Evolutionary conservation across 345 rosid species (phyloP).

Genomic region (Pistacia atlantica): DNA sequence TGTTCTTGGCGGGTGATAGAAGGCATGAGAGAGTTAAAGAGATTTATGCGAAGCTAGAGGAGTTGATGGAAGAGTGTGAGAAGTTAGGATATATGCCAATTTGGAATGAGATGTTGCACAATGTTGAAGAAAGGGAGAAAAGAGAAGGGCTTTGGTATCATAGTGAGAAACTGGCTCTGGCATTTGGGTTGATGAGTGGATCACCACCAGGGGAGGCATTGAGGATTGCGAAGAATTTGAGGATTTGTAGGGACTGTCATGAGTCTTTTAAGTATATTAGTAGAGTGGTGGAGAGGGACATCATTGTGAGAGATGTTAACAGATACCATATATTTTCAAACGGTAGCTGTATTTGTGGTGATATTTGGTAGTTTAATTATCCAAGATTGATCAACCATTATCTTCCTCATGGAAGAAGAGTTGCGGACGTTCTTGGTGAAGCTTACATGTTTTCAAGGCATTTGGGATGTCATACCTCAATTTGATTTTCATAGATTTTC

Average conservation of each 20-base stretch:
- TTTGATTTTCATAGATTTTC: too few relatives aligned
- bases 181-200: too few relatives aligned
- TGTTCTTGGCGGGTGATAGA: constrained; percentile 51
- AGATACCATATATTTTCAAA: constrained; percentile 46
- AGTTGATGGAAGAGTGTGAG: constrained; percentile 39
- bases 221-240: too few relatives aligned
- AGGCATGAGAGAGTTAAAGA: constrained; percentile 37
- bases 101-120: too few relatives aligned
- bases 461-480: too few relatives aligned
- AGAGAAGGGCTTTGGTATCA: too few relatives aligned
- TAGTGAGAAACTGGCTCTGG: too few relatives aligned
- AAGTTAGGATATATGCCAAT: constrained; percentile 5
- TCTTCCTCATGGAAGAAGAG: background rate
- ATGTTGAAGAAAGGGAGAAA: too few relatives aligned
- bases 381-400: background rate
- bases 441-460: background rate
- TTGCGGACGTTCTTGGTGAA: background rate
- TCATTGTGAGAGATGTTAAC: constrained; percentile 49
- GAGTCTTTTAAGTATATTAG: constrained; percentile 50
- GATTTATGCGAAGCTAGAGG: constrained; percentile 38
- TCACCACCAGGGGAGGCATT: too few relatives aligned
- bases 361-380: constrained; percentile 32
- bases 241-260: constrained; percentile 36
- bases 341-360: constrained; percentile 43
- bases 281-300: constrained; percentile 34